Base-by-base conservation (phyloP, 2,329 filamentous ascomycete species). In the Penicillium freii region DNA sequence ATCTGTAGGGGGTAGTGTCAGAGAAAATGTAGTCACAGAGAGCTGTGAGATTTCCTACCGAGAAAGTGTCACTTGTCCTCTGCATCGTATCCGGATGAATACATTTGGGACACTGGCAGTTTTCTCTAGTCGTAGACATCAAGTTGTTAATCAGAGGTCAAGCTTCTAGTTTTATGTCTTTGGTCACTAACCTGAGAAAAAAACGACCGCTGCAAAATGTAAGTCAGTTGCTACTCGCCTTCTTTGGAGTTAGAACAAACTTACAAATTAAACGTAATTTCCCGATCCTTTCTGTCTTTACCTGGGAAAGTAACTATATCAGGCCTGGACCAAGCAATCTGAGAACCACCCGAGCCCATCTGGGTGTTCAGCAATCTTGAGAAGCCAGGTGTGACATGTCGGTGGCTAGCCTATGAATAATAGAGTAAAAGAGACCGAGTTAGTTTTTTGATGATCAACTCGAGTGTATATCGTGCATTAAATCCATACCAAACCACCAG, bases 11-110 rank as follows among this genome's bases (percentile, higher is more conserved):
- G 13, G 8, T 21, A 33, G 2, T 5, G 15, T 42, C 7, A 50
- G 45, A 59, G 45, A 25, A 17, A 33, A 25, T 56, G 48, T 31
- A 17, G 19, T 3, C 53, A 48, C 13, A 38, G 13, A 19, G 36
- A 42, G 25, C 27, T 13, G 34, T 15, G 15, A 49, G 10, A 19
- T 21, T 29, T 15, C 78, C 63, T 70, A 89, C 85, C 56, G 81
- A 78, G 65, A 90, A 90, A 0, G 86, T 90, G 66, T 91, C 82
- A 54, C 89, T 79, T 50, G 83, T 82, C 27, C 87, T 79, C 72
- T 92, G 89, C 71, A 81, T 84, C 5, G 89, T 92, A 59, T 86
- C 83, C 56, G 83, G 82, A 71, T 91, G 87, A 25, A 89, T 80
- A 69, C 89, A 92, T 58, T 77, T 71, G 1, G 73, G 66, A 69